Evolutionary conservation across 495 filamentous ascomycete genomes (phyloP), one percentile per base, ranked within the genome.

Genomic region (Annulohypoxylon moriforme): DNA sequence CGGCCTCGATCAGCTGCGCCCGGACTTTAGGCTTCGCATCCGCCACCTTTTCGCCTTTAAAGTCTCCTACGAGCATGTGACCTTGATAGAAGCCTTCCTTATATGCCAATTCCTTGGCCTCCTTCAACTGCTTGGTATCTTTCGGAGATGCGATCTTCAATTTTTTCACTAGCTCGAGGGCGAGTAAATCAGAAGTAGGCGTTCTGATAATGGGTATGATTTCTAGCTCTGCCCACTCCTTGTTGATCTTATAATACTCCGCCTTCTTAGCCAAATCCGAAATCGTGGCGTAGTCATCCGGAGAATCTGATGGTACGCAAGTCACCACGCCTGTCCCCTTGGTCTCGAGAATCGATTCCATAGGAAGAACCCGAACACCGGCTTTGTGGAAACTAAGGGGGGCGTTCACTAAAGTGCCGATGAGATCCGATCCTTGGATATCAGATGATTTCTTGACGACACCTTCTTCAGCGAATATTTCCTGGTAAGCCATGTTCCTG

Each of bases 21-120:
- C 90, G 86, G 29, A 99, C 93, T 77, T 96, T 92, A 31, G 91
- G 89, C 83, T 99, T 99, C 20, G 90, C 94, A 42, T 85, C 85
- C 72, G 93, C 90, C 40, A 99, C 96, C 60, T 92, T 85, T 80
- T 94, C 87, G 27, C 94, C 96, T 80, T 90, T 92, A 82, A 92
- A 98, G 20, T 97, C 93, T 50, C 96, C 96, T 60, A 92, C 86
- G 42, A 93, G 79, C 93, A 99, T 96, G 44, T 86, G 93, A 55
- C 96, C 96, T 81, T 96, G 92, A 84, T 98, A 99, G 85, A 93
- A 98, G n/a, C 93, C 96, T 77, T 97, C 94, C 78, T 94, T 96
- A 83, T 99, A 99, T 4, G 96, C 96, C 52, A 95, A 82, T 64
- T 98, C 95, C 82, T 99, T 99, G 31, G 96, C 96, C 83, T 98